Conservation (phyloP, 2,329 filamentous ascomycete species). For the Alternaria consortialis region DNA sequence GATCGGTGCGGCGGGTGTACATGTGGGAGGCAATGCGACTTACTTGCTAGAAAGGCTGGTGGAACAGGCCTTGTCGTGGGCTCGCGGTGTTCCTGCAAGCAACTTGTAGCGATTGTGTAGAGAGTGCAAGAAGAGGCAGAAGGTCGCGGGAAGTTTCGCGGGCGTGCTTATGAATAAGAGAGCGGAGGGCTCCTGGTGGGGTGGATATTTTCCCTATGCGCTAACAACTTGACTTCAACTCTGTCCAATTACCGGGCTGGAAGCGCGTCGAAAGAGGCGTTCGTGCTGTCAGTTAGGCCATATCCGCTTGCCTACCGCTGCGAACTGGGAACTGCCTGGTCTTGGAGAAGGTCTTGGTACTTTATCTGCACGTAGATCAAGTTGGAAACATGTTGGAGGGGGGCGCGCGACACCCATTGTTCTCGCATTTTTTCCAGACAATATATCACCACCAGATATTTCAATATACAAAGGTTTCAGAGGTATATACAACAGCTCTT, state of each 20-base stretch:
- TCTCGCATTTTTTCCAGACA: constrained; percentile 7
- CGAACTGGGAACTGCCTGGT: constrained; percentile 27
- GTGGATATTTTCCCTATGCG: constrained; percentile 46
- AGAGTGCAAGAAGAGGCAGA: constrained; percentile 19
- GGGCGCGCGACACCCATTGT: constrained; percentile 36
- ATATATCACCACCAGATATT: no score
- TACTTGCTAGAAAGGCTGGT: constrained; percentile 38
- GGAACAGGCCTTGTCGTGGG: constrained; percentile 37
- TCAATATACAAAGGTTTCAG: no score
- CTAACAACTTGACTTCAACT: constrained; percentile 45
- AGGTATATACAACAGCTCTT: not conserved
- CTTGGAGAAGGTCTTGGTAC: constrained; percentile 31
- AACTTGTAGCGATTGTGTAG: constrained; percentile 36
- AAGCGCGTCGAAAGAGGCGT: constrained; percentile 35
- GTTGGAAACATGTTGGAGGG: constrained; percentile 16
- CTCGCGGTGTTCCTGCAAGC: constrained; percentile 43
- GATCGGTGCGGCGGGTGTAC: constrained; percentile 26
- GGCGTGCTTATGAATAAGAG: constrained; percentile 50
- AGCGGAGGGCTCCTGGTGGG: constrained; percentile 42
- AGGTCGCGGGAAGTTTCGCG: constrained; percentile 32
- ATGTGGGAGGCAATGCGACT: constrained; percentile 31
- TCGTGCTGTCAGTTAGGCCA: constrained; percentile 27
- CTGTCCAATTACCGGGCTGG: constrained; percentile 44
- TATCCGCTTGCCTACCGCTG: constrained; percentile 29
- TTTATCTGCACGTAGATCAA: constrained; percentile 25